A percentile compares a stretch with the other conserved stretches of the same genome.
Evolutionary conservation across 257 asterid genomes (phyloP).

Genomic region (Solanum pinnatisectum): DNA sequence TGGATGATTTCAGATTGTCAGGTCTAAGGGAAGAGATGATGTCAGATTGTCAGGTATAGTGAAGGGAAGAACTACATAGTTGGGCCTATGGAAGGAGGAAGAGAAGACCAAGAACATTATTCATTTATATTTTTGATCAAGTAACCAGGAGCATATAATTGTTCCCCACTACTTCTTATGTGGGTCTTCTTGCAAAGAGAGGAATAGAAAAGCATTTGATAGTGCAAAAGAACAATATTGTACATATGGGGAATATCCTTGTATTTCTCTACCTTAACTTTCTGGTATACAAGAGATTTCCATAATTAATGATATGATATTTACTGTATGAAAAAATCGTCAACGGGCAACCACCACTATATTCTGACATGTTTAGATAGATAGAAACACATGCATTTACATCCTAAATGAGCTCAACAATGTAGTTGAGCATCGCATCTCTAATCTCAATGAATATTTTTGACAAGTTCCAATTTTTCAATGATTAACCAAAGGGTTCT

Average conservation of each 20-base stretch:
- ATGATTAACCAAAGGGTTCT: not conserved
- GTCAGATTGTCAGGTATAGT: not conserved
- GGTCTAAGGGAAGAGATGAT: not conserved
- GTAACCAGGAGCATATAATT: not conserved
- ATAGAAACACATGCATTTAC: not conserved
- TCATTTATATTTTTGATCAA: not conserved
- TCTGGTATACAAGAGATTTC: not conserved
- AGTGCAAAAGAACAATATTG: not conserved
- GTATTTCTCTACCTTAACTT: not conserved
- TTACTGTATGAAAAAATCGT: not conserved
- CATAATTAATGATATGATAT: not conserved
- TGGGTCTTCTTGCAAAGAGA: not conserved
- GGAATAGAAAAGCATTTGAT: not conserved
- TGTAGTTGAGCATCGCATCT: not conserved
- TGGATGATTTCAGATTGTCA: not conserved
- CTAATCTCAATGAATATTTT: not conserved
- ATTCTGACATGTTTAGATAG: not conserved
- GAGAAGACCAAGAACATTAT: not conserved
- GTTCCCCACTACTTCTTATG: not conserved
- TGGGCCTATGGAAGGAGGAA: not conserved
- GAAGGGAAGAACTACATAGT: not conserved
- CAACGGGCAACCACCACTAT: not conserved
- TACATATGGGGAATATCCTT: not conserved
- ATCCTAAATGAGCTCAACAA: not conserved
- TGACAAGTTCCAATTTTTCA: not conserved